A percentile compares a stretch with the other conserved stretches of the same genome.
Evolutionary conservation across 306 rosid genomes (phyloP).

Genomic region (Clitoria ternatea): DNA sequence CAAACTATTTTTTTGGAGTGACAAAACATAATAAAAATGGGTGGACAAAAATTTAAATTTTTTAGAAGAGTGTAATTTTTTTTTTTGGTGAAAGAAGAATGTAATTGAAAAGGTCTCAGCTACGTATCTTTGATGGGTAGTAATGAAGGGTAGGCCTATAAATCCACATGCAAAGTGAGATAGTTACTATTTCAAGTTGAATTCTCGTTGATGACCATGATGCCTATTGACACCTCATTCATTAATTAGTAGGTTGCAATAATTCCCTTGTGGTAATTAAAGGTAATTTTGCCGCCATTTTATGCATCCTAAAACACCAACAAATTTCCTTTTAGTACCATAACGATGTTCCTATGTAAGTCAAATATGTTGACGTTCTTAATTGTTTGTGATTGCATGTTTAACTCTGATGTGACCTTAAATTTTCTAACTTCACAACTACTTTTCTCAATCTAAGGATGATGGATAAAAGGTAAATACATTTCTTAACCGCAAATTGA

Average conservation of each 20-base stretch:
- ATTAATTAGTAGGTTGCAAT: slow-evolving; percentile 34
- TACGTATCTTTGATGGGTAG: no score
- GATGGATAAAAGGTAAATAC: slow-evolving; percentile 39
- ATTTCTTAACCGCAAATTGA: no score
- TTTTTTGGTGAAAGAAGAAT: no score
- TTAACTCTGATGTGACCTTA: slow-evolving; percentile 46
- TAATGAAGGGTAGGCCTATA: no score
- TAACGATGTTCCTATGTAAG: slow-evolving; percentile 55
- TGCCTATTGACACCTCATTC: slow-evolving; percentile 24
- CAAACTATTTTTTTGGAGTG: no score
- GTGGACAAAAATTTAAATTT: no score
- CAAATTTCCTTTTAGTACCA: slow-evolving; percentile 50
- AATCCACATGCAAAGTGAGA: slow-evolving; percentile 8
- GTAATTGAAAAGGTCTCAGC: no score
- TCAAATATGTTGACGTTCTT: slow-evolving; percentile 38
- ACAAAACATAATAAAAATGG: no score
- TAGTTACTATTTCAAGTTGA: slow-evolving; percentile 35
- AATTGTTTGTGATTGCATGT: slow-evolving; percentile 28
- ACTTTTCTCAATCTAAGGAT: slow-evolving; percentile 26
- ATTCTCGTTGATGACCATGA: slow-evolving; percentile 30
- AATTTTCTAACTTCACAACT: slow-evolving; percentile 39
- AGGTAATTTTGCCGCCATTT: slow-evolving; percentile 34
- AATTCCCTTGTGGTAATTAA: slow-evolving; percentile 40
- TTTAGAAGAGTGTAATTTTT: no score
- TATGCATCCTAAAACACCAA: slow-evolving; percentile 52